These are phyloP conservation scores for Stemphylium lycopersici DNA, from an alignment of 2,329 filamentous ascomycete species.

Conservation along the genomic window DNA sequence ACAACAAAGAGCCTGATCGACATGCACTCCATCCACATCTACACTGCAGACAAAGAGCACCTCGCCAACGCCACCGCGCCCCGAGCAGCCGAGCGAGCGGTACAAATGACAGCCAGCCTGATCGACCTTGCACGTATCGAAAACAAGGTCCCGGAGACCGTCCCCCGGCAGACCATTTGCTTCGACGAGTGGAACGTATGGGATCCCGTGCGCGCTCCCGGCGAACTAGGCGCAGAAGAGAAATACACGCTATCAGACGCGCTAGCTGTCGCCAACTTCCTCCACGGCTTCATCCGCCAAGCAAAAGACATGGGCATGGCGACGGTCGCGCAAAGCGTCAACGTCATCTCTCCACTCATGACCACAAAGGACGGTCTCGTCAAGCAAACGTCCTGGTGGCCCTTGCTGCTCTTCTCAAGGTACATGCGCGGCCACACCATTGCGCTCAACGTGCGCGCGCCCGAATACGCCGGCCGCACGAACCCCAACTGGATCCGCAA, in stretches of 20 bases:
- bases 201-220: slow-evolving; percentile 74
- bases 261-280: slow-evolving; percentile 74
- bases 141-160: slow-evolving; percentile 64
- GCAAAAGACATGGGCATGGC: slow-evolving; percentile 75
- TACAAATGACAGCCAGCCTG: slow-evolving; percentile 70
- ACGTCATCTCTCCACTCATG: slow-evolving; percentile 79
- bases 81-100: slow-evolving; percentile 72
- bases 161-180: slow-evolving; percentile 73
- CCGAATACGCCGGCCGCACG: slow-evolving; percentile 70
- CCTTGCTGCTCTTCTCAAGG: slow-evolving; percentile 69
- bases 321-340: slow-evolving; percentile 78
- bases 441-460: slow-evolving; percentile 67
- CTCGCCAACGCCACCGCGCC: slow-evolving; percentile 60
- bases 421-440: slow-evolving; percentile 78
- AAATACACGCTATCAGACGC: slow-evolving; percentile 74
- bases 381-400: slow-evolving; percentile 79
- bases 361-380: slow-evolving; percentile 68
- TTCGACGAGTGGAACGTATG: slow-evolving; percentile 89
- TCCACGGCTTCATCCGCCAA: slow-evolving; percentile 79
- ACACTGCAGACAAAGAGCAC: slow-evolving; percentile 65
- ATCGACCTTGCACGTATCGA: slow-evolving; percentile 78
- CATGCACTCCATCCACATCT: slow-evolving; percentile 83
- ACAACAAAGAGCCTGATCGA: slow-evolving; percentile 64
- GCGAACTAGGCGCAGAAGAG: slow-evolving; percentile 75
- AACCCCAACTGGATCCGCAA: slow-evolving; percentile 69